Evolutionary conservation across 1,284 basidiomycete genomes (phyloP).

Genomic region (Termitomyces sp.): DNA sequence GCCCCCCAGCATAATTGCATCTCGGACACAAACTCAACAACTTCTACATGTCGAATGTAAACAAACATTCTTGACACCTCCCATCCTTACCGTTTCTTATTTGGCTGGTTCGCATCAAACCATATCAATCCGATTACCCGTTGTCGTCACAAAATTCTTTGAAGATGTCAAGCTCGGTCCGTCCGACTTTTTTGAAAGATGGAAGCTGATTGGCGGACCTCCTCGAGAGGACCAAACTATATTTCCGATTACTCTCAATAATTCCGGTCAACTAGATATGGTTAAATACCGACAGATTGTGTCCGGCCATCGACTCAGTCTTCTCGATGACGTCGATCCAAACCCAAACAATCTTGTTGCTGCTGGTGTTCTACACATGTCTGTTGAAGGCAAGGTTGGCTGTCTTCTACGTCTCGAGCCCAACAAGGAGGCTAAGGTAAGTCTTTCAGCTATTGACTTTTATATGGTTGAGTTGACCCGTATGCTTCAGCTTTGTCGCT

Average conservation of each 20-base stretch:
- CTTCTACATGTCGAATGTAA: slow-evolving; percentile 93
- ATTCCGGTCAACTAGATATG: slow-evolving; percentile 69
- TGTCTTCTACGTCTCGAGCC: slow-evolving; percentile 92
- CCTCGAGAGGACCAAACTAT: slow-evolving; percentile 89
- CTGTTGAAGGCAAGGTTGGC: slow-evolving; percentile 86
- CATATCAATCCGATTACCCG: slow-evolving; percentile 79
- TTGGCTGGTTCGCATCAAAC: slow-evolving; percentile 89
- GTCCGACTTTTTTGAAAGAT: slow-evolving; percentile 93
- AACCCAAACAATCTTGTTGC: slow-evolving; percentile 87
- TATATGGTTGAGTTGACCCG: not conserved
- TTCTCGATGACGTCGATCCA: slow-evolving; percentile 80
- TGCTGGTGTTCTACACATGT: slow-evolving; percentile 90
- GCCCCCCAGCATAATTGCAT: slow-evolving; percentile 71
- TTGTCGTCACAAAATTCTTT: slow-evolving; percentile 88
- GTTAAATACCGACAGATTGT: slow-evolving; percentile 73
- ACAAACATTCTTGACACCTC: slow-evolving; percentile 73
- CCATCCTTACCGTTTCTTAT: slow-evolving; percentile 87
- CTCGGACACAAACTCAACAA: slow-evolving; percentile 89
- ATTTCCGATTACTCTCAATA: slow-evolving; percentile 74
- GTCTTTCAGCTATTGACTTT: slow-evolving; percentile 13
- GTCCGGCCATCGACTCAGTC: slow-evolving; percentile 68
- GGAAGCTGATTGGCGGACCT: slow-evolving; percentile 94
- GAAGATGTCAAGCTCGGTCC: slow-evolving; percentile 85
- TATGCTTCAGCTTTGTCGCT: slow-evolving; percentile 72
- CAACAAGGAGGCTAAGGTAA: slow-evolving; percentile 89